Evolutionary conservation across 495 filamentous ascomycete genomes (phyloP), one percentile per base, ranked within the genome.

Genomic region (Aeminium ludgeri): DNA sequence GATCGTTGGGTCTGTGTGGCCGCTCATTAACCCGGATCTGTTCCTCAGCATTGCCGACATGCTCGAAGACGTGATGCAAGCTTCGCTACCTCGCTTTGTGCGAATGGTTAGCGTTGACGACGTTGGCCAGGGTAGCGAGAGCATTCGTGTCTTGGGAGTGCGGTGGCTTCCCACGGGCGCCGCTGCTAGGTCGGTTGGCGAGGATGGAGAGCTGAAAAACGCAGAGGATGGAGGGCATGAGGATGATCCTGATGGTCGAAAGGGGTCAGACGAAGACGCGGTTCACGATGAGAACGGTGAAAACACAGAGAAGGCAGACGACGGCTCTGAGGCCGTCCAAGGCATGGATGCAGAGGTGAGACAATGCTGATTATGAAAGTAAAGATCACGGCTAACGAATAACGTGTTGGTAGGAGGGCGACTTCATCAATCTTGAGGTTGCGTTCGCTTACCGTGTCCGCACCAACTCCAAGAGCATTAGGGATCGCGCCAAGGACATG

Each of bases 21-120:
- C 74, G 1, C 59, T 82, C 20, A 64, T 82, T 53, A 82, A 82
- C 51, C 77, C 77, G 0, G 76, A 80, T 48, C 59, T 82, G 2
- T 80, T 82, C 41, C 64, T 66, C 3, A 70, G 68, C 23, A 46
- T 82, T 2, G 65, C 69, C 6, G 76, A 81, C 49, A 76, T 67
- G 34, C 62, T 80, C 8, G 76, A 81, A 49, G 76, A 81, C 52
- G 70, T 80, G 39, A 81, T 81, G 76, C 76, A 81, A 56, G 73
- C 74, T 2, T 70, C 66, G 15, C 53, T 80, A 19, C 76, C 76
- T 5, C 74, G 66, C 40, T 49, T 76, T 3, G 65, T 80, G 25
- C 65, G 69, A 10, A 78, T 79, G 74, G 72, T 80, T 31, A 71
- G 70, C 44, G 72, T 80, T 7, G 73, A 80, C 13, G 76, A 81